These are phyloP conservation scores for Skeletonema potamos DNA, from an alignment of 108 stramenopile genomes.

Conservation along the genomic window DNA sequence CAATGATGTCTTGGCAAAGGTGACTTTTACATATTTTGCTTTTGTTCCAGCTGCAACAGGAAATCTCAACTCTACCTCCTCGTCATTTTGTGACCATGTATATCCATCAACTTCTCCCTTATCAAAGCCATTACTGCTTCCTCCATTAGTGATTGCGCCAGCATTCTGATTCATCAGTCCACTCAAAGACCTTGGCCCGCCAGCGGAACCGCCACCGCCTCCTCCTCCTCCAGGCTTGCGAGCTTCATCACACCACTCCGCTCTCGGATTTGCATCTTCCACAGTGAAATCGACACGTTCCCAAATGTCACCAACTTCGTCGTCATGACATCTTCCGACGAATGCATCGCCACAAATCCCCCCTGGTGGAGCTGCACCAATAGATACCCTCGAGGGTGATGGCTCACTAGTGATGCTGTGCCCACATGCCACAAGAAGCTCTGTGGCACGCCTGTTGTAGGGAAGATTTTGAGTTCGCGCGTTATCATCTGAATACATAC, in stretches of 20 bases:
- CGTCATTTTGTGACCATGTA: conserved; percentile 70
- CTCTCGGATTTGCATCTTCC: conserved; percentile 45
- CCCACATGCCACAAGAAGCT: conserved; percentile 62
- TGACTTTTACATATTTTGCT: conserved; percentile 65
- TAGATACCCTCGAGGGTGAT: conserved; percentile 21
- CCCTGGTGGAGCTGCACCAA: conserved; percentile 30
- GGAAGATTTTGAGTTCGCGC: conserved; percentile 47
- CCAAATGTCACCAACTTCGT: conserved; percentile 73
- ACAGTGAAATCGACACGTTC: conserved; percentile 60
- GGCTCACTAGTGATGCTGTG: conserved; percentile 32
- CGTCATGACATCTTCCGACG: conserved; percentile 72
- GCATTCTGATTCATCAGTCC: conserved; percentile 25
- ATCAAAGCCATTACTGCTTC: conserved; percentile 9
- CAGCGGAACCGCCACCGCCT: conserved; percentile 40
- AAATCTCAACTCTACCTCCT: conserved; percentile 76
- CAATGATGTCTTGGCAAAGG: conserved; percentile 50
- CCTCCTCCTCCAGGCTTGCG: conserved; percentile 59
- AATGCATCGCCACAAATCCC: conserved; percentile 78
- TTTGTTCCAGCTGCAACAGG: conserved; percentile 51
- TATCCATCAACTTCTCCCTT: conserved; percentile 47
- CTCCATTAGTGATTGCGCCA: conserved; percentile 10
- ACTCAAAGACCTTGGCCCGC: conserved; percentile 32
- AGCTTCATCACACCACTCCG: conserved; percentile 58
- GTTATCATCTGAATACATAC: conserved; percentile 69
- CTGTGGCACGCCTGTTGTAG: conserved; percentile 60